Evolutionary conservation across 352 stramenopile genomes (phyloP).

Genomic region (Phytophthora constricta): DNA sequence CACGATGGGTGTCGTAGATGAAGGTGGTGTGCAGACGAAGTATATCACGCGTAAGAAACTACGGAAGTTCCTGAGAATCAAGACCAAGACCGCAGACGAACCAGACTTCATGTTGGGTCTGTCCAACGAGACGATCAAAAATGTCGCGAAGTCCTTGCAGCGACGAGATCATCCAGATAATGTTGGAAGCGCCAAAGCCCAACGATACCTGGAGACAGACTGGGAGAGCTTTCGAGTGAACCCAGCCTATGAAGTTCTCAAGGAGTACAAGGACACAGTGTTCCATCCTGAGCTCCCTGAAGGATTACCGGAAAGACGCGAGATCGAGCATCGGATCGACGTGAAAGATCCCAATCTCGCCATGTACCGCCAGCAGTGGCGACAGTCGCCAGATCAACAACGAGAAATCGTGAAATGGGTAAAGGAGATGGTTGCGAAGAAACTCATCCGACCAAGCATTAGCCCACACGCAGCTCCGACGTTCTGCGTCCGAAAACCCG

Average conservation of each 20-base stretch:
- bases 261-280: conserved; percentile 8
- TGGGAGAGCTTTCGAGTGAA: conserved; percentile 2
- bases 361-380: conserved; percentile 14
- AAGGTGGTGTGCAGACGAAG: background rate
- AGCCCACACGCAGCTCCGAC: conserved; percentile 20
- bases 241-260: background rate
- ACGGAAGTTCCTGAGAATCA: conserved; percentile 5
- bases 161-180: conserved; percentile 2
- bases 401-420: conserved; percentile 1
- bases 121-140: conserved; percentile 9
- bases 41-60: conserved; percentile 5
- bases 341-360: conserved; percentile 5
- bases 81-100: background rate
- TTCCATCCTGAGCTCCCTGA: conserved; percentile 1
- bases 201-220: conserved; percentile 8
- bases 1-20: background rate
- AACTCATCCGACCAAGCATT: conserved; percentile 19
- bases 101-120: conserved; percentile 12
- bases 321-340: conserved; percentile 16
- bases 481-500: conserved; percentile 28
- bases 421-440: background rate
- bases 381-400: conserved; percentile 13
- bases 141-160: background rate
- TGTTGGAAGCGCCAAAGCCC: conserved; percentile 6
- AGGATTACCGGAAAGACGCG: background rate